Base-by-base conservation (phyloP, 768 basidiomycete species). In the Boletus vinaceobasis region DNA sequence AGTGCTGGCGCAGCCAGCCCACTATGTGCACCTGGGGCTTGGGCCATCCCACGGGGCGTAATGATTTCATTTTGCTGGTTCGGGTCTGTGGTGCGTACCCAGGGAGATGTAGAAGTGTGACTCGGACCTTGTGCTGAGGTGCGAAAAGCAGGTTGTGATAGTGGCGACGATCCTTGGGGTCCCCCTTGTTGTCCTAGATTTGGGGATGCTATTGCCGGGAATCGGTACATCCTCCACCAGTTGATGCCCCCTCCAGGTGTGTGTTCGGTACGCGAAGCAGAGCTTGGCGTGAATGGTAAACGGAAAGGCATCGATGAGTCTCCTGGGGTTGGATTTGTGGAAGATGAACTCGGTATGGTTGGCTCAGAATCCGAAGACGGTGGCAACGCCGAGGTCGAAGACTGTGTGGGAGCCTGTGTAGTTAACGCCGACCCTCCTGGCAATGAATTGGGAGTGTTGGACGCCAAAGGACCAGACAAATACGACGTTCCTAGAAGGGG, bases 211-310 rank as follows among this genome's bases (percentile, higher is more conserved):
- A 90, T 85, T 37, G 88, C 77, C 8, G 86, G 87, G 74, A 90
- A 91, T n/a, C 88, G 81, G 65, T 90, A 90, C 61, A 90, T 70
- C 52, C 89, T 75, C 90, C 90, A 91, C 83, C 88, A 88, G 64
- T 91, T 91, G 53, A 91, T 75, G 17, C 78, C 76, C 29, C 72
- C 72, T 37, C 75, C 74, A 17, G 74, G 72, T 17, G 71, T 67
- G 46, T 66, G 75, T 59, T 76, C 75, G 4, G 71, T 70, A 17
- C 71, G 69, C 15, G 70, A 64, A 43, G 71, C 59, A 29, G 73
- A 70, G 36, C 68, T 69, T 13, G 66, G 48, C 4, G 59, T 52
- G 27, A 70, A 63, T 1, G 69, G 68, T 13, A 72, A 52, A 48
- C 59, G 68, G 48, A 70, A 70, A 50, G 68, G 68, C 68, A 70